Percentiles rank a stretch among this genome's conserved stretches.
These are phyloP conservation scores for Candida railenensis DNA, from an alignment of 805 yeast species.

Conservation along the genomic window DNA sequence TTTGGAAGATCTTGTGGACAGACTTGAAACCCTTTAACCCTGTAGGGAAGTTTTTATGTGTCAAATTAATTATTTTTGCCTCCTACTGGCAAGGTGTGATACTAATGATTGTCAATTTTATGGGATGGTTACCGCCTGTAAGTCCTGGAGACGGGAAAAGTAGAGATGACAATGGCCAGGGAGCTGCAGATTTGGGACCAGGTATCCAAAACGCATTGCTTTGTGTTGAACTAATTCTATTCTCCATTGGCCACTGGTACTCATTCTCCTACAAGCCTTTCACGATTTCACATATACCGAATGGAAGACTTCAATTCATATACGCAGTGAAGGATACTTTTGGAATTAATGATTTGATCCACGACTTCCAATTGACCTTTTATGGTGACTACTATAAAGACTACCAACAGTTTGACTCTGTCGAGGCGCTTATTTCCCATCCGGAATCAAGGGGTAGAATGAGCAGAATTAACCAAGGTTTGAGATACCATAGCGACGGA, in stretches of 20 bases:
- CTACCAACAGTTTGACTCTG: constrained; percentile 80
- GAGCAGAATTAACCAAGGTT: constrained; percentile 77
- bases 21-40: constrained; percentile 83
- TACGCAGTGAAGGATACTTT: constrained; percentile 76
- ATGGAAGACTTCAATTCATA: constrained; percentile 58
- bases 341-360: constrained; percentile 72
- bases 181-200: constrained; percentile 37
- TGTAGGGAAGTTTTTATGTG: constrained; percentile 89
- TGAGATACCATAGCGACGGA: constrained; percentile 79
- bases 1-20: constrained; percentile 85
- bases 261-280: constrained; percentile 82
- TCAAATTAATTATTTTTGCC: constrained; percentile 90
- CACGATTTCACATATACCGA: constrained; percentile 58
- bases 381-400: constrained; percentile 71
- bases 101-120: constrained; percentile 50
- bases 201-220: constrained; percentile 75
- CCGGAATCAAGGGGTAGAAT: constrained; percentile 62
- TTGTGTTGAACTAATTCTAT: constrained; percentile 80
- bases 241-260: constrained; percentile 84
- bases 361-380: constrained; percentile 73
- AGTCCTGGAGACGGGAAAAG: constrained; percentile 23
- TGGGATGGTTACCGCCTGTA: constrained; percentile 42
- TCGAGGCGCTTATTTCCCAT: constrained; percentile 65
- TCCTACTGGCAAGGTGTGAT: constrained; percentile 95
- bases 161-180: constrained; percentile 13